phyloP scores from a whole-genome alignment of 1,284 basidiomycete species.

The Ustilago tritici region DNA sequence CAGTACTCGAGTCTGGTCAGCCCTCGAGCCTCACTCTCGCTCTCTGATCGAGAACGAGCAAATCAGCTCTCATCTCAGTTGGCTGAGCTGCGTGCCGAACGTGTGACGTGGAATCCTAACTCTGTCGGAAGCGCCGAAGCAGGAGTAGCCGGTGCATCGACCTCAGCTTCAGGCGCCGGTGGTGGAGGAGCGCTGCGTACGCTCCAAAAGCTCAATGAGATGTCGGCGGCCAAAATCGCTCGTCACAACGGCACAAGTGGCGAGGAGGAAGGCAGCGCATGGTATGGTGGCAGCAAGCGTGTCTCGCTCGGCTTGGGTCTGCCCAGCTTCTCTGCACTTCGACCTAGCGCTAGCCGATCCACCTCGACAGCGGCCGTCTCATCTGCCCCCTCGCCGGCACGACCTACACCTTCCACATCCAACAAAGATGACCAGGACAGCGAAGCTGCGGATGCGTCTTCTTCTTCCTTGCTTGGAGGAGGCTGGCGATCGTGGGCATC shows the following conservation, averaged over 20 bases:
- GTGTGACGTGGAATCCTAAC: constrained; percentile 40
- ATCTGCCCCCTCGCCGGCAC: background rate
- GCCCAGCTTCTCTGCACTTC: constrained; percentile 37
- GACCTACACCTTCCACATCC: background rate
- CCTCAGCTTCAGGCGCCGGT: constrained; percentile 15
- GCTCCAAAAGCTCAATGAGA: constrained; percentile 45
- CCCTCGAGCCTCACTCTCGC: constrained; percentile 33
- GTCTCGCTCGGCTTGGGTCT: constrained; percentile 38
- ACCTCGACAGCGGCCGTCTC: constrained; percentile 12
- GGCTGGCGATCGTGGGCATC: constrained; percentile 43
- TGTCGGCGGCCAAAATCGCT: constrained; percentile 45
- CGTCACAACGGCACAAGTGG: constrained; percentile 11
- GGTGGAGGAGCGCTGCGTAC: constrained; percentile 44
- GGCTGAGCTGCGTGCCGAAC: constrained; percentile 35
- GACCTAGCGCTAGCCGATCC: constrained; percentile 22
- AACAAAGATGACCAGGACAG: background rate
- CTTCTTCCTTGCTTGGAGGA: constrained; percentile 17
- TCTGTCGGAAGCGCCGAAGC: background rate
- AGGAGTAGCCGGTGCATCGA: constrained; percentile 1
- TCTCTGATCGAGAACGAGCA: constrained; percentile 39
- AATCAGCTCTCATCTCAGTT: constrained; percentile 35
- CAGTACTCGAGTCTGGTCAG: constrained; percentile 32
- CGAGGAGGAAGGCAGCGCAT: constrained; percentile 10
- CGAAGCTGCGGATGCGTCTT: constrained; percentile 2
- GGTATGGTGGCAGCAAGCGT: constrained; percentile 21